Percentiles rank a stretch among this genome's conserved stretches.
Evolutionary conservation across 192 early-diverging fungal species (phyloP).

Genomic region (Coemansia asiatica): DNA sequence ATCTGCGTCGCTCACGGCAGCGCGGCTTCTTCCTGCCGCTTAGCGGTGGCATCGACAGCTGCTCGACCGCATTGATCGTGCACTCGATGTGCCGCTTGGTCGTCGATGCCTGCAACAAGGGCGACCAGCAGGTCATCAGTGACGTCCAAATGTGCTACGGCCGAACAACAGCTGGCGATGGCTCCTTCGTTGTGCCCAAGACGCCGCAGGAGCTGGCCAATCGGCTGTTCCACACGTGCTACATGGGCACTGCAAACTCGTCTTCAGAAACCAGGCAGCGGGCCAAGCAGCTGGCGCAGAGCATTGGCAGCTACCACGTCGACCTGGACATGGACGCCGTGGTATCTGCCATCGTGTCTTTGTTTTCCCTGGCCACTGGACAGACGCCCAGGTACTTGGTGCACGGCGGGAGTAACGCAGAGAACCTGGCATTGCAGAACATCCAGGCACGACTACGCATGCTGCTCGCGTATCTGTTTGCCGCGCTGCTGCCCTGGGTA

Average conservation of each 20-base stretch:
- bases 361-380: conserved; percentile 77
- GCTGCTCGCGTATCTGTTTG: conserved; percentile 94
- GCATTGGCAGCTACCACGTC: conserved; percentile 90
- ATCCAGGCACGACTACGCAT: conserved; percentile 95
- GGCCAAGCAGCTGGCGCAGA: conserved; percentile 74
- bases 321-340: conserved; percentile 87
- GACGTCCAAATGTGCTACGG: conserved; percentile 73
- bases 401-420: conserved; percentile 77
- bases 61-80: conserved; percentile 83
- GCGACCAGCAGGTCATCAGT: conserved; percentile 66
- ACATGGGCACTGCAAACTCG: conserved; percentile 95
- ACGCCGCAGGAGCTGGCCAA: conserved; percentile 81
- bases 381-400: conserved; percentile 75
- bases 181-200: too few species aligned
- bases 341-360: conserved; percentile 67
- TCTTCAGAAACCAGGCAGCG: conserved; percentile 77
- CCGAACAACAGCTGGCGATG: too few species aligned
- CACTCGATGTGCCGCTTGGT: conserved; percentile 81
- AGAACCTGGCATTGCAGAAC: conserved; percentile 97
- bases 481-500: conserved; percentile 91
- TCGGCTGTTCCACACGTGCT: conserved; percentile 90
- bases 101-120: conserved; percentile 25
- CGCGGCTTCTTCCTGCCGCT: conserved; percentile 93
- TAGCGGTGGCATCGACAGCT: conserved; percentile 98
- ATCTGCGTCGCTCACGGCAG: conserved; percentile 85